These are phyloP conservation scores for Ogataea hybrid DNA, from an alignment of 1,139 yeast species.

Conservation along the genomic window DNA sequence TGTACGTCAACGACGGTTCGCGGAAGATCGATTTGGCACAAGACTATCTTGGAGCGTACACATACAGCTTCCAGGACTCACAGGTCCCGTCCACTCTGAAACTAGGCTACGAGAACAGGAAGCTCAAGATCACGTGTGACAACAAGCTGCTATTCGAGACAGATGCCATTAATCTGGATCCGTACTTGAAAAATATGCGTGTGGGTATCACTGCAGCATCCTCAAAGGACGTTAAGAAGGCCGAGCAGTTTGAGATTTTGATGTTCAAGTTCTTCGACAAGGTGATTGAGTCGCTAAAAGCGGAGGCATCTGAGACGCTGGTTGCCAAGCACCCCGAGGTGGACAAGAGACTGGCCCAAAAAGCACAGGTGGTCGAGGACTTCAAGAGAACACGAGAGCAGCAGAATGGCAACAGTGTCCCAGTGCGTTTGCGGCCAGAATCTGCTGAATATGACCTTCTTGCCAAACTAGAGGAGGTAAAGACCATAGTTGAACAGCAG, in stretches of 20 bases:
- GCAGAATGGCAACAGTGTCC: neutral
- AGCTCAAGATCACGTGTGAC: slow-evolving; percentile 64
- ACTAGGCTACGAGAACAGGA: slow-evolving; percentile 49
- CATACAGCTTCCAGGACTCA: slow-evolving; percentile 53
- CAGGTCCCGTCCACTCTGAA: slow-evolving; percentile 69
- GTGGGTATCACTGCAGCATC: slow-evolving; percentile 54
- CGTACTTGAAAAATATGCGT: slow-evolving; percentile 35
- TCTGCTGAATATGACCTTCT: slow-evolving; percentile 1
- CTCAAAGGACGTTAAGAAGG: slow-evolving; percentile 34
- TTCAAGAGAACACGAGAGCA: slow-evolving; percentile 20
- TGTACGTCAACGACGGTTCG: slow-evolving; percentile 57
- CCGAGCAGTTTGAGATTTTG: slow-evolving; percentile 60
- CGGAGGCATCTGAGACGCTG: slow-evolving; percentile 23
- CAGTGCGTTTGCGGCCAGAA: neutral
- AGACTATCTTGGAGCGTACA: slow-evolving; percentile 31
- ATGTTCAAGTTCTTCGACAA: slow-evolving; percentile 52
- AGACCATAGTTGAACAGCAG: slow-evolving; percentile 5
- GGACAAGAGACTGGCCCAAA: neutral
- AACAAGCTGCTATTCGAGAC: slow-evolving; percentile 71
- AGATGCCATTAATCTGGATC: slow-evolving; percentile 44
- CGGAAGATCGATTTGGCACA: slow-evolving; percentile 30
- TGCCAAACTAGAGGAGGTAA: slow-evolving; percentile 6
- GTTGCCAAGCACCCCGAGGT: slow-evolving; percentile 23
- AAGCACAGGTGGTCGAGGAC: neutral
- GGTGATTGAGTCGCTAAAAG: slow-evolving; percentile 45